Base-by-base conservation (phyloP, 177 flowering plant species). In the Telopea speciosissima region DNA sequence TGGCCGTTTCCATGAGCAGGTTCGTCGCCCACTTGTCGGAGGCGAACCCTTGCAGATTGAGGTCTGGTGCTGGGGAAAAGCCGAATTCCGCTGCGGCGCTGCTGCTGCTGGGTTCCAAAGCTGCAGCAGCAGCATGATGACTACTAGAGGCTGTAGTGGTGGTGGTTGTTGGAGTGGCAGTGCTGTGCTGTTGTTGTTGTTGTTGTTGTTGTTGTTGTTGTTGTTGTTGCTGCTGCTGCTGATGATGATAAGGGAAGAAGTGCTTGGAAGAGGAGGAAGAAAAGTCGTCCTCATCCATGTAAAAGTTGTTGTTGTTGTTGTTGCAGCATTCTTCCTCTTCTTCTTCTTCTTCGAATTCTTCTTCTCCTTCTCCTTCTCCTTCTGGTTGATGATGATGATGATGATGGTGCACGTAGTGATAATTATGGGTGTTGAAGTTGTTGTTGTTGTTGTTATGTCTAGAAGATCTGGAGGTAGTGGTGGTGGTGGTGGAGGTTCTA, bases 201-300 rank as follows among this genome's bases (percentile, higher is more conserved):
- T 58, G 64, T 71, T 45, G 70, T n/a, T n/a, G 73, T 73, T 71
- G 68, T 4, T 2, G 31, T 2, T 28, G 2, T 4, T 28, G 31
- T 28, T 28, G 31, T 4, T 28, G 79, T 67, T 56, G 64, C 70
- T 45, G 70, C 3, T 28, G 73, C 72, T 71, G 68, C 69, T 72
- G 59, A 68, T 26, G 68, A 63, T 75, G 73, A 65, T 72, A 70
- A 23, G 81, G 85, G 52, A 75, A 74, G 77, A 81, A 73, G 73
- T 87, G 87, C 24, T 72, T 83, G 31, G 89, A 87, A 76, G 93
- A 90, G 73, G 97, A 90, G 68, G 96, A 92, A 71, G 96, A 90
- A 85, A 88, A 84, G 79, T 91, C 94, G 67, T 95, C 97, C 73
- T 92, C 97, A 85, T 92, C 99, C 99, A 95, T 92, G 99, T 85